Base-by-base conservation (phyloP, 2,329 filamentous ascomycete species). In the Epichloe aotearoae region DNA sequence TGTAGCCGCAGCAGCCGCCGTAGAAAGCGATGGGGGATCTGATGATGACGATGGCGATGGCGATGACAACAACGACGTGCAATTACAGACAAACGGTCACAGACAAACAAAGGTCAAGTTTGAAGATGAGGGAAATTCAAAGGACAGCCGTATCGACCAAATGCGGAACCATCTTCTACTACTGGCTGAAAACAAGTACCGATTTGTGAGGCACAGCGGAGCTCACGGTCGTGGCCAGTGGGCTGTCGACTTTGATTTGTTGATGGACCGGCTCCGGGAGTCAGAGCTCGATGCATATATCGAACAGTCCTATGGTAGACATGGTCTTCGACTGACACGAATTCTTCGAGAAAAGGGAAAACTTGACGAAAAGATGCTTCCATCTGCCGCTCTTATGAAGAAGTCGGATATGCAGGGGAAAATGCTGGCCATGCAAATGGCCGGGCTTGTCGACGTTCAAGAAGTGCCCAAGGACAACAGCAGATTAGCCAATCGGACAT, bases 391-490 rank as follows among this genome's bases (percentile, higher is more conserved):
- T 49, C 78, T 98, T 54, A 84, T 96, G 73, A 84, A 85, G 52
- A 87, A 91, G 59, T 82, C 84, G 52, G 88, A 95, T 49, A 80
- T 97, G 23, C 87, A 93, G 45, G 82, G 84, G 52, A 85, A 89
- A 55, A 83, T 97, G 67, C 83, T 87, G 14, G 81, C 83, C 54
- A 86, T 98, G 76, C 87, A 95, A 58, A 83, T 88, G 64, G 82
- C 82, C 17, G 91, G 93, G 2, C 83, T 93, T 54, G 81, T 95
- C 12, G 88, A 97, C 57, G 80, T 95, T 5, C 93, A 98, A 65
- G 93, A 98, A 69, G 84, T 98, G 1, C 93, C 93, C 1, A 86
- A 87, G 57, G 91, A 97, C 61, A 84, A 84, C 56, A 84, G 83
- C 54, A 83, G 89, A 36, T 79, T 86, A 59, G 87, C 90, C 1